A percentile compares a stretch with the other conserved stretches of the same genome.
Conservation (phyloP, 169 alveolate genomes). For the Eimeria praecox region DNA sequence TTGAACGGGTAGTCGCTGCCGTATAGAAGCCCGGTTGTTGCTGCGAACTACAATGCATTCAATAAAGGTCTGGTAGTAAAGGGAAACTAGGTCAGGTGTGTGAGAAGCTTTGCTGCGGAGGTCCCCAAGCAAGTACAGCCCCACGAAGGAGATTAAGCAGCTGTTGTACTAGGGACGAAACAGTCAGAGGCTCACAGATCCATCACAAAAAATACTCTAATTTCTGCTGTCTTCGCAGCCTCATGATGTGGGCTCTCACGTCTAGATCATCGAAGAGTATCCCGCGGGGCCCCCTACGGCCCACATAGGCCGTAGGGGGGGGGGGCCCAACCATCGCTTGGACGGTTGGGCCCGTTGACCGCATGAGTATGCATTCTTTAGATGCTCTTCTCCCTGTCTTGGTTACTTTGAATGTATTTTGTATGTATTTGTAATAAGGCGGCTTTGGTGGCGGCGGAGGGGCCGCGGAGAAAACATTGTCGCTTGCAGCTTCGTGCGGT, state of each 20-base stretch:
- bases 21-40: background rate
- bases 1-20: background rate
- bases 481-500: background rate
- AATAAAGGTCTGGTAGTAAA: background rate
- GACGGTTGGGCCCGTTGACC: background rate
- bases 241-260: background rate
- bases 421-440: background rate
- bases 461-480: background rate
- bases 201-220: background rate
- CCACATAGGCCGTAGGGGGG: too few species aligned
- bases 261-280: background rate
- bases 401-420: background rate
- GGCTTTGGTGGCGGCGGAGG: background rate
- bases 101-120: background rate
- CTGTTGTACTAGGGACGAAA: background rate
- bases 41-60: background rate
- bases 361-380: background rate
- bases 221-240: background rate
- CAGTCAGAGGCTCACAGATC: background rate
- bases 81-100: background rate
- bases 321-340: too few species aligned
- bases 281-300: background rate
- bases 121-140: background rate
- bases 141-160: background rate
- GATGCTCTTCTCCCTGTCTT: background rate